Conservation (phyloP, 257 asterid genomes). For the Solanum bukasovii region DNA sequence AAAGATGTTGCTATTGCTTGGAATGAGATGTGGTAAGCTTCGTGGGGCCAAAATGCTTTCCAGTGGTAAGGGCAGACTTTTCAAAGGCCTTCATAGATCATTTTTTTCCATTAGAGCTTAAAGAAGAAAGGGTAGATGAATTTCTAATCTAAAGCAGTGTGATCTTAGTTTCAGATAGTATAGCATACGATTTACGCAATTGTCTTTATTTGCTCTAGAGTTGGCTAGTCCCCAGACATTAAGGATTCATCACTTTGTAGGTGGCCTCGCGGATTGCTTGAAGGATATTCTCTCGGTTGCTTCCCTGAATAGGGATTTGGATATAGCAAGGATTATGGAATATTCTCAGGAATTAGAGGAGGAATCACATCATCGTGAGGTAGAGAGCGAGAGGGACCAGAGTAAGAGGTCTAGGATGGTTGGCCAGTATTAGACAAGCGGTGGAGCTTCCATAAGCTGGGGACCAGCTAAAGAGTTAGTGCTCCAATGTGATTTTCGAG, state of each 20-base stretch:
- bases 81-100: background rate
- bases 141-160: background rate
- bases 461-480: background rate
- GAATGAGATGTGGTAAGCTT: background rate
- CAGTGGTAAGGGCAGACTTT: background rate
- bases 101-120: background rate
- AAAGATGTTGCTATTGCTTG: too few relatives aligned
- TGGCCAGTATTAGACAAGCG: background rate
- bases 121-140: background rate
- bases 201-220: too few relatives aligned
- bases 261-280: background rate
- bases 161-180: background rate
- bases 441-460: background rate
- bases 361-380: too few relatives aligned
- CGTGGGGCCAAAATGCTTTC: background rate
- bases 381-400: too few relatives aligned
- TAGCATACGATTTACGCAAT: background rate
- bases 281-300: background rate
- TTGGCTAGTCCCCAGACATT: background rate
- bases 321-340: background rate
- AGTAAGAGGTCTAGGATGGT: background rate
- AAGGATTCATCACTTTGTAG: background rate
- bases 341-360: background rate
- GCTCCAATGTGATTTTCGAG: background rate
- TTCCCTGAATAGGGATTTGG: background rate